Evolutionary conservation across 169 alveolate genomes (phyloP).

Genomic region (Plasmodium coatneyi): DNA sequence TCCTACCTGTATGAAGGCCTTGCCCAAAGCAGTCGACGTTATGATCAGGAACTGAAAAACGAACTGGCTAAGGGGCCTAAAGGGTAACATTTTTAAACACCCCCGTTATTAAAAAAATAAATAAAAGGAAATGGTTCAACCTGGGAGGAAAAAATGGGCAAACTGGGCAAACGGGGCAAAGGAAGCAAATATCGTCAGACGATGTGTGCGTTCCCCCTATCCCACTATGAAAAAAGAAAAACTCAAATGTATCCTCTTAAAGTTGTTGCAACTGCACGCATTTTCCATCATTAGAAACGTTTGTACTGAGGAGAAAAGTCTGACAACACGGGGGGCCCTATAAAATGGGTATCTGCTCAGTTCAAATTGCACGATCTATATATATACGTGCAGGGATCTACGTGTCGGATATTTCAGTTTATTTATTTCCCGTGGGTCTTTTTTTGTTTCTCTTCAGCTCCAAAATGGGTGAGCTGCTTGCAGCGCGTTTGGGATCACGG

Average conservation of each 20-base stretch:
- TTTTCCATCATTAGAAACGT: conserved; percentile 40
- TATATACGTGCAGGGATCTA: background rate
- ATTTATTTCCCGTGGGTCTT: background rate
- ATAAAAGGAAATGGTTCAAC: background rate
- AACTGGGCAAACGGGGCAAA: background rate
- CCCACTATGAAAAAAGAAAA: conserved; percentile 6
- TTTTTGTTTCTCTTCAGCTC: background rate
- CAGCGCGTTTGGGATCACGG: background rate
- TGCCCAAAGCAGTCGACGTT: conserved; percentile 69
- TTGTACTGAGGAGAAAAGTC: background rate
- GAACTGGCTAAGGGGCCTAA: conserved; percentile 61
- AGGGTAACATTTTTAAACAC: conserved; percentile 62
- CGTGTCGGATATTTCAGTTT: background rate
- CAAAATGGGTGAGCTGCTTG: background rate
- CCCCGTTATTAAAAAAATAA: conserved; percentile 13
- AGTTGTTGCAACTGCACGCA: background rate
- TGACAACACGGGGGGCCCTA: background rate
- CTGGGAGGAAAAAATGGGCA: background rate
- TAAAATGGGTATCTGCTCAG: background rate
- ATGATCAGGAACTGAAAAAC: conserved; percentile 62
- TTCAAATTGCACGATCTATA: background rate
- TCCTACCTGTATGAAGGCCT: conserved; percentile 65
- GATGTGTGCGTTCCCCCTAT: background rate
- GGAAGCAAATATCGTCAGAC: background rate
- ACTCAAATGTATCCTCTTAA: background rate